Percentiles rank a stretch among this genome's conserved stretches.
These are phyloP conservation scores for Termitomyces sp. DNA, from an alignment of 768 basidiomycete species.

Conservation along the genomic window DNA sequence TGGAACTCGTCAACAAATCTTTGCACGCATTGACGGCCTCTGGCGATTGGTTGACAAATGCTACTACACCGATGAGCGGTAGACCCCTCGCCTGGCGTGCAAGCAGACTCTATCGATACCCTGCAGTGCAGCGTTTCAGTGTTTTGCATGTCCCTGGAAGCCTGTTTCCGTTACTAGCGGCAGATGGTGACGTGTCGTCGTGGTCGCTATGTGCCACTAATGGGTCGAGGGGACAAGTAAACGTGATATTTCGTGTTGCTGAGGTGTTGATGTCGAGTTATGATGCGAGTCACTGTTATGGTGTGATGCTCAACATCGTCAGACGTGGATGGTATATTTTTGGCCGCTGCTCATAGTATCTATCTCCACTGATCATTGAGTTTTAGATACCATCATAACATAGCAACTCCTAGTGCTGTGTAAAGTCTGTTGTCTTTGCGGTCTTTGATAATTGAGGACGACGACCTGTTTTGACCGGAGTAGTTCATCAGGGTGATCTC, in stretches of 20 bases:
- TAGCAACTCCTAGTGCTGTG: not conserved
- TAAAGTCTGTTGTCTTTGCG: not conserved
- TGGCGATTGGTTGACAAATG: constrained; percentile 34
- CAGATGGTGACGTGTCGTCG: constrained; percentile 22
- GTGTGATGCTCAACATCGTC: constrained; percentile 1
- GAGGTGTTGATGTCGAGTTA: not conserved
- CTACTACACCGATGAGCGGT: constrained; percentile 28
- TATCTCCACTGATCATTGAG: not conserved
- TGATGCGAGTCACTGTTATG: constrained; percentile 4
- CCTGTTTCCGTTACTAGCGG: constrained; percentile 25
- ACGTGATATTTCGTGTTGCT: constrained; percentile 31
- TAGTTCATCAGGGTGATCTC: not conserved
- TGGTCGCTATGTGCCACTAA: constrained; percentile 37
- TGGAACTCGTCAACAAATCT: constrained; percentile 32
- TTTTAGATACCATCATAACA: not conserved
- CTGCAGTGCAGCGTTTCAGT: constrained; percentile 32
- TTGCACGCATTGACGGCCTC: constrained; percentile 31
- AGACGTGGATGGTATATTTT: not conserved
- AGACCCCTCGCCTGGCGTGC: constrained; percentile 31
- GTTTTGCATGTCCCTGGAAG: constrained; percentile 18
- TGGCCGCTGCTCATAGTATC: not conserved
- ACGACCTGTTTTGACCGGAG: not conserved
- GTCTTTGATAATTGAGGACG: not conserved
- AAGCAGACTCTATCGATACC: constrained; percentile 22
- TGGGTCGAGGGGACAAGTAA: constrained; percentile 24